Percentiles rank a stretch among this genome's conserved stretches.
Evolutionary conservation across 1,139 yeast species (phyloP).

Genomic region (Magnusiomyces magnusii): DNA sequence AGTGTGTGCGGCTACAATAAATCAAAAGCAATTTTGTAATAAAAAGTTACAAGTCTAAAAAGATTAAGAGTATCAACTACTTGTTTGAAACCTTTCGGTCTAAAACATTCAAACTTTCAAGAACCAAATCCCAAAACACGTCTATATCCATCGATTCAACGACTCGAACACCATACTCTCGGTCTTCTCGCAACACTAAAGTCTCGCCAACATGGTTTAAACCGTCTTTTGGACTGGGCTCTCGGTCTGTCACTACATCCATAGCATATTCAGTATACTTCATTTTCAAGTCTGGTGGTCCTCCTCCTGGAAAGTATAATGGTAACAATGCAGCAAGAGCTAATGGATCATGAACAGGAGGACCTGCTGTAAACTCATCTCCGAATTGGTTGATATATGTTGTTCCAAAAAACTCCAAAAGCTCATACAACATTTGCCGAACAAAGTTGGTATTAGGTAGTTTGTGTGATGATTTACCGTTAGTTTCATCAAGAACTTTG

Average conservation of each 20-base stretch:
- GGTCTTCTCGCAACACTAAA: constrained; percentile 28
- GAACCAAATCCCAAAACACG: constrained; percentile 48
- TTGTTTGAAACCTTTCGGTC: constrained; percentile 21
- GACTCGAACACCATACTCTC: constrained; percentile 39
- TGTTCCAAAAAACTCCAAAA: constrained; percentile 49
- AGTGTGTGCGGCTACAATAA: too few relatives aligned
- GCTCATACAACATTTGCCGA: constrained; percentile 49
- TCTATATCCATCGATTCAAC: constrained; percentile 41
- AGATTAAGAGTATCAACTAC: too few relatives aligned
- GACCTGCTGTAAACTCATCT: constrained; percentile 42
- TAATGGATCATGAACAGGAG: constrained; percentile 78
- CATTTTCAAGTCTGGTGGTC: constrained; percentile 25
- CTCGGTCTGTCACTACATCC: constrained; percentile 28
- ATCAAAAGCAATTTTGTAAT: too few relatives aligned
- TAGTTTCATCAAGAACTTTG: background rate
- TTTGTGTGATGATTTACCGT: background rate
- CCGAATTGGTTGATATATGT: constrained; percentile 42
- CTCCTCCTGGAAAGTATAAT: constrained; percentile 30
- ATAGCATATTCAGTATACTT: constrained; percentile 35
- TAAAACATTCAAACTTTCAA: constrained; percentile 36
- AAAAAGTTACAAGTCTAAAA: too few relatives aligned
- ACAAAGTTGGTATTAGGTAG: constrained; percentile 28
- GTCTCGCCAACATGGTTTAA: constrained; percentile 24
- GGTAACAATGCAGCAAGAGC: constrained; percentile 58
- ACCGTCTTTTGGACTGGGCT: constrained; percentile 22